A percentile compares a stretch with the other conserved stretches of the same genome.
Evolutionary conservation across 2,329 filamentous ascomycete species (phyloP).

Genomic region (Oidium heveae): DNA sequence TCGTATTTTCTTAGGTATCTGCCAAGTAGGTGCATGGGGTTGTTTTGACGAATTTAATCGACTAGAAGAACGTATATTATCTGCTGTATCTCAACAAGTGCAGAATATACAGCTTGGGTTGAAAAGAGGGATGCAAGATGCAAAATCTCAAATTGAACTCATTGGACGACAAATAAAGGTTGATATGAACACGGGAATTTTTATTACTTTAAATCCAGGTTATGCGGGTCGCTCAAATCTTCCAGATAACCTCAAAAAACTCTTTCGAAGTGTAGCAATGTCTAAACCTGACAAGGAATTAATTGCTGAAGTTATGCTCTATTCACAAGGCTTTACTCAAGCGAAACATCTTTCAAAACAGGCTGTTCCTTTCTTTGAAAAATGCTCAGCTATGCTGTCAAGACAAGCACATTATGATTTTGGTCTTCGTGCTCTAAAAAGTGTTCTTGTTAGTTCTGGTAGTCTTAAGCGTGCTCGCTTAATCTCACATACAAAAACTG

Average conservation of each 20-base stretch:
- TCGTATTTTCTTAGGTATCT: slow-evolving; percentile 95
- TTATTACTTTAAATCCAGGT: slow-evolving; percentile 99
- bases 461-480: slow-evolving; percentile 75
- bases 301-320: slow-evolving; percentile 98
- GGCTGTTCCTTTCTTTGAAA: slow-evolving; percentile 94
- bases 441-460: slow-evolving; percentile 91
- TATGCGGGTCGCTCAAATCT: slow-evolving; percentile 96
- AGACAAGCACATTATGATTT: slow-evolving; percentile 99
- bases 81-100: slow-evolving; percentile 94
- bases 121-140: slow-evolving; percentile 58
- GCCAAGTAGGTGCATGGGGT: slow-evolving; percentile 96
- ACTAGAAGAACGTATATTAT: slow-evolving; percentile 90
- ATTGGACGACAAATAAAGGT: slow-evolving; percentile 77
- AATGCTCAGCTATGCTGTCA: slow-evolving; percentile 55
- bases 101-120: slow-evolving; percentile 97
- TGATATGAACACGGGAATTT: slow-evolving; percentile 85
- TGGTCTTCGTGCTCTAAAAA: slow-evolving; percentile 89
- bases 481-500: slow-evolving; percentile 25
- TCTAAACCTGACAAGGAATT: slow-evolving; percentile 98
- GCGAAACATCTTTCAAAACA: slow-evolving; percentile 85
- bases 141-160: slow-evolving; percentile 75
- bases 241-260: slow-evolving; percentile 96
- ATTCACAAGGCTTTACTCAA: slow-evolving; percentile 95
- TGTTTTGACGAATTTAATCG: slow-evolving; percentile 99
- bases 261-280: slow-evolving; percentile 98